A percentile compares a stretch with the other conserved stretches of the same genome.
Evolutionary conservation across 202 grass and related monocot genomes (phyloP).

Genomic region (Schoenoplectus triqueter): DNA sequence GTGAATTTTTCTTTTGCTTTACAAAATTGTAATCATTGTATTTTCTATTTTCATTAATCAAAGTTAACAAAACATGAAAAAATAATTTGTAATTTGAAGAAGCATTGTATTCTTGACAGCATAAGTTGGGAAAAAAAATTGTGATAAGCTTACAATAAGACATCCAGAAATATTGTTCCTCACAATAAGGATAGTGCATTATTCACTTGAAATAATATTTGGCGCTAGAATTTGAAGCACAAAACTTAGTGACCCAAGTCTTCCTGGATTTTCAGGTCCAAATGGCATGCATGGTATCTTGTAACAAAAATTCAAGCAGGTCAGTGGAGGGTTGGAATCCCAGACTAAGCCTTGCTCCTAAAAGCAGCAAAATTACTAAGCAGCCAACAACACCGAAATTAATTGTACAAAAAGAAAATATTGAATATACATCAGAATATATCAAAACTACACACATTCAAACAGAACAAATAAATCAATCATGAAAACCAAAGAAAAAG

Average conservation of each 20-base stretch:
- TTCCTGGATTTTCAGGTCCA: not conserved
- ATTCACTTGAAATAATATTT: not conserved
- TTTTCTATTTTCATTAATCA: not conserved
- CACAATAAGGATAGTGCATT: not conserved
- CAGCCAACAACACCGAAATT: not conserved
- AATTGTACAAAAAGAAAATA: not conserved
- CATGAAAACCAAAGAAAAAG: not conserved
- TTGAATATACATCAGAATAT: conserved; percentile 22
- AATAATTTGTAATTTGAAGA: not conserved
- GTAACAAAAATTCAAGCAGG: not conserved
- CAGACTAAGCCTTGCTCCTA: not conserved
- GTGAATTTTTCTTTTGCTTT: not conserved
- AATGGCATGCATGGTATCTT: not conserved
- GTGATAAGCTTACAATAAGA: not conserved
- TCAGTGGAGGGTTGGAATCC: no score
- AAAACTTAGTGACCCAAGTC: not conserved
- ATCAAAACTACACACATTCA: conserved; percentile 18
- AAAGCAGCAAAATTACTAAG: not conserved
- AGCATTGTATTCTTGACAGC: not conserved
- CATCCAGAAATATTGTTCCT: not conserved
- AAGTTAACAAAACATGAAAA: not conserved
- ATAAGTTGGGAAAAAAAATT: not conserved
- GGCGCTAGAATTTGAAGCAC: not conserved
- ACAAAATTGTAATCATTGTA: not conserved
- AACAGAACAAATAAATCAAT: not conserved